Percentiles rank a stretch among this genome's conserved stretches.
Evolutionary conservation across 1,139 yeast genomes (phyloP).

Genomic region (Saccharomyces hybrid): DNA sequence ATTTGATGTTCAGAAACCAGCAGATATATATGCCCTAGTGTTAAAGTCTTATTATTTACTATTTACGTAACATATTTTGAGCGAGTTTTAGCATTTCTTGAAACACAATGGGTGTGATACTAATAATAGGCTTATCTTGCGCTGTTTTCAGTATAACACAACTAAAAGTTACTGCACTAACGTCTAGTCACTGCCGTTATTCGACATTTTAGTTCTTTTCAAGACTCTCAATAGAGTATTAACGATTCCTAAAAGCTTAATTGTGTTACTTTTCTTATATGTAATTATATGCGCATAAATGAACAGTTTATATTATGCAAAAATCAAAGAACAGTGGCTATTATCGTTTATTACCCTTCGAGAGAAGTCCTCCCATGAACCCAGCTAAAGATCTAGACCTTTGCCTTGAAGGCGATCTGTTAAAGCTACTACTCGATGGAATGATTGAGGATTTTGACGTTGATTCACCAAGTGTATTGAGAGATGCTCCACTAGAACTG

Average conservation of each 20-base stretch:
- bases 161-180: background rate
- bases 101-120: background rate
- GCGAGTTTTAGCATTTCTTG: background rate
- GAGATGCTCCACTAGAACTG: background rate
- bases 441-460: background rate
- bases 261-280: background rate
- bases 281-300: constrained; percentile 5
- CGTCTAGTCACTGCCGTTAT: background rate
- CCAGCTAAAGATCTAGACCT: background rate
- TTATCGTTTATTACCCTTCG: background rate
- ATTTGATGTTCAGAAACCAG: background rate
- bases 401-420: background rate
- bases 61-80: background rate
- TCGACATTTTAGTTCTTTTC: background rate
- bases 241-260: background rate
- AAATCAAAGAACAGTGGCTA: background rate
- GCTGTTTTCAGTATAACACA: background rate
- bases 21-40: background rate
- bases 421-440: background rate
- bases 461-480: background rate
- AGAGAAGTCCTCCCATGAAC: constrained; percentile 1
- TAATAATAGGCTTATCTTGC: background rate
- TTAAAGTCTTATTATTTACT: background rate
- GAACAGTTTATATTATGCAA: background rate
- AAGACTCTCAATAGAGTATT: background rate